Evolutionary conservation across 441 rosid species (phyloP).

Genomic region (Adansonia madagascariensis): DNA sequence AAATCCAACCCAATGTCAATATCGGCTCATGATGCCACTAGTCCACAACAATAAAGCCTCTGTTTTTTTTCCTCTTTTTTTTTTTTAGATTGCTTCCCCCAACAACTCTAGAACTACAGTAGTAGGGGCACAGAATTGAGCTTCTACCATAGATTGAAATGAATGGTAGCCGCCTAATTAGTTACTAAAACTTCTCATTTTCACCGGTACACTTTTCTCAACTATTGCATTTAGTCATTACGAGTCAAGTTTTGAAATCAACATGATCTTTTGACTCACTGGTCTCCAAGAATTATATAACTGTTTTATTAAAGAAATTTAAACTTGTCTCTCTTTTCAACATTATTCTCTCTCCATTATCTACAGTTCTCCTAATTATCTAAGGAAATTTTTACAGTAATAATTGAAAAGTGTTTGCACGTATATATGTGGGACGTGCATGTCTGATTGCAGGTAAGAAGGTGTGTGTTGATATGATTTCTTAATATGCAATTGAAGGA

Average conservation of each 20-base stretch:
- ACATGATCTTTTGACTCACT: slow-evolving; percentile 11
- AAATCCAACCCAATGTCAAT: slow-evolving; percentile 1
- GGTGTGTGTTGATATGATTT: neutral
- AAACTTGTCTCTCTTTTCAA: slow-evolving; percentile 15
- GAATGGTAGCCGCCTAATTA: neutral
- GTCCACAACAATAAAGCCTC: slow-evolving; percentile 7
- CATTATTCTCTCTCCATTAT: neutral
- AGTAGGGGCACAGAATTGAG: neutral
- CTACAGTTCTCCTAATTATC: slow-evolving; percentile 9
- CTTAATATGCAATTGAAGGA: neutral
- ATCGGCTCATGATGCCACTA: slow-evolving; percentile 12
- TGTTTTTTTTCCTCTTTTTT: neutral
- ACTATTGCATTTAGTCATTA: neutral
- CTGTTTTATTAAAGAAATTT: neutral
- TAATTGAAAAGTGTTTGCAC: neutral
- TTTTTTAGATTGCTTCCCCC: neutral
- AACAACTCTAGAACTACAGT: slow-evolving; percentile 4
- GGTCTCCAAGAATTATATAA: slow-evolving; percentile 2
- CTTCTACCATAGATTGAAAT: neutral
- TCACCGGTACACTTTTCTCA: neutral
- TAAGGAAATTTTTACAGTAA: neutral
- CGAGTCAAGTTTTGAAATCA: neutral
- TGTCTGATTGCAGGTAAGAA: neutral
- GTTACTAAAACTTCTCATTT: neutral
- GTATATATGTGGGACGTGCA: neutral